A percentile compares a stretch with the other conserved stretches of the same genome.
These are phyloP conservation scores for Porpolomopsis calyptriformis DNA, from an alignment of 768 basidiomycete genomes.

Conservation along the genomic window DNA sequence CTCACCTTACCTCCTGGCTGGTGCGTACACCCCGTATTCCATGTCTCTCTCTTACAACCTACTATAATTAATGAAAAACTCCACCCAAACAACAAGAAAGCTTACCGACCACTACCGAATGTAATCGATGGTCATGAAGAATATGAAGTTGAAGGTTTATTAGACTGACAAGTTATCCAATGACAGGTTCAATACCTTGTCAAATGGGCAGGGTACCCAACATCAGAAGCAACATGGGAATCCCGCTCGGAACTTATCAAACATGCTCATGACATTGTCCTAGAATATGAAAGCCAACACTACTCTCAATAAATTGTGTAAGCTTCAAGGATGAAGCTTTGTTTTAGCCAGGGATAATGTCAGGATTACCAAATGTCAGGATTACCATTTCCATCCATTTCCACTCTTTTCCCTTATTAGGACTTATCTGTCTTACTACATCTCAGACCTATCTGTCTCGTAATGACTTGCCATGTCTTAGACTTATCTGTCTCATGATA, in stretches of 20 bases:
- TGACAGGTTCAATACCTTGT: neutral
- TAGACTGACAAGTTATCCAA: neutral
- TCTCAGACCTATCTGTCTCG: too few relatives aligned
- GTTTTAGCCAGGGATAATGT: too few relatives aligned
- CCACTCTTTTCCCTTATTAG: too few relatives aligned
- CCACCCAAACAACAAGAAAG: neutral
- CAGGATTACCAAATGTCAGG: too few relatives aligned
- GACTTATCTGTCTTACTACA: too few relatives aligned
- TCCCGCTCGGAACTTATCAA: neutral
- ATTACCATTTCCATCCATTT: too few relatives aligned
- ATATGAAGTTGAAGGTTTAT: neutral
- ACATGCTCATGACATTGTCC: neutral
- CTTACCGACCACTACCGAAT: neutral
- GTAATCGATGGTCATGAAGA: neutral
- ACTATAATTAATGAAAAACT: neutral
- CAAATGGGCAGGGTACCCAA: neutral
- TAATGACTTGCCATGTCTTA: too few relatives aligned
- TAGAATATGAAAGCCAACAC: too few relatives aligned
- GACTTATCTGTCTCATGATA: too few relatives aligned
- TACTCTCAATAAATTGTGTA: too few relatives aligned
- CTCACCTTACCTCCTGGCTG: conserved; percentile 15
- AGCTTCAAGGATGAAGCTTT: too few relatives aligned
- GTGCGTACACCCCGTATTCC: neutral
- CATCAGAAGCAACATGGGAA: conserved; percentile 1
- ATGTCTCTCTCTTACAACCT: neutral